Base-by-base conservation (phyloP, 208 protist species). In the Wallacemonas sp. region DNA sequence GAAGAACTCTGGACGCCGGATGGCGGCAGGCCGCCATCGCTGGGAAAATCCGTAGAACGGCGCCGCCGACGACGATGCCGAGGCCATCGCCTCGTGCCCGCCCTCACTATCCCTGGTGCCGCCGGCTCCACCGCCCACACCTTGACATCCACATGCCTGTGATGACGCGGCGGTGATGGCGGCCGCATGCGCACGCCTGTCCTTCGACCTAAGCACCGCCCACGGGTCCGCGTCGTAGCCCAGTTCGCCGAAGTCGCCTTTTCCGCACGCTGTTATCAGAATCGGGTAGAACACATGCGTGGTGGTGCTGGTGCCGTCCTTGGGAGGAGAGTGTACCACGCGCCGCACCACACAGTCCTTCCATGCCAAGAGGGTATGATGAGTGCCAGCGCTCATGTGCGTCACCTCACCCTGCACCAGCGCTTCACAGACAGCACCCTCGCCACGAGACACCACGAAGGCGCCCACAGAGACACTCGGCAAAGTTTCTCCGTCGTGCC, bases 241-340 rank as follows among this genome's bases (percentile, higher is more conserved):
- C 21, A 96, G 77, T 48, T 96, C 87, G 12, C 90, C 90, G 78
- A 85, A 96, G 70, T 93, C 87, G 19, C 90, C 90, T 26, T 81
- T 85, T 17, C 90, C 90, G 29, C 77, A 77, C 30, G 87, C 85
- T 26, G 75, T 36, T n/a, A 93, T 41, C 24, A 92, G 38, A 1
- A 73, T 27, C 0, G 83, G 84, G 61, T 85, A 78, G 65, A 71
- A 73, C 33, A 62, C 27, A 53, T 24, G 76, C 46, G 19, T 30
- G 13, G 44, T 54, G 10, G 12, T 57, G 15, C 46, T 17, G 42
- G 42, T 6, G 22, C 17, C 13, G 5, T 12, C 42, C 22, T 22
- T 19, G 42, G 9, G 17, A 9, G 42, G 9, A 26, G 42, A 10
- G 4, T 33, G 37, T 12, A 13, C 21, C 27, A 34, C 29, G n/a